Base-by-base conservation (phyloP, 176 grass and related monocot species). In the Eleusine coracana region DNA sequence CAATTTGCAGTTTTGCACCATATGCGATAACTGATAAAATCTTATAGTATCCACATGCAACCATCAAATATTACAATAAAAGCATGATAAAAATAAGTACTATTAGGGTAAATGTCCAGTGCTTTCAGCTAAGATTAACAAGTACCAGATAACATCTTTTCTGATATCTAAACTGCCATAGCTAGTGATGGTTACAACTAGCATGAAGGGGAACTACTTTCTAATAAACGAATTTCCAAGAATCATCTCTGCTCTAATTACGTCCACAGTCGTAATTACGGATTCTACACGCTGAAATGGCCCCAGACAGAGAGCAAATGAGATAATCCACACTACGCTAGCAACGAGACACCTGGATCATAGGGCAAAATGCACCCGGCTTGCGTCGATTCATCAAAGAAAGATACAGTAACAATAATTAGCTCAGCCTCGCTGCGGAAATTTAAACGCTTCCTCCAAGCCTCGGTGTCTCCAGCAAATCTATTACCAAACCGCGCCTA, bases 351-450 rank as follows among this genome's bases (percentile, higher is more conserved):
- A 31, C 58, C 39, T 40, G 21, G 3, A 31, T 4, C 67, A 5
- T 10, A 86, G 4, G 73, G n/a, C 2, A 44, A 39, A 44, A 16
- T 44, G 39, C 58, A 49, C 34, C 48, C 67, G 23, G 9, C 37
- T 42, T 29, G 3, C 21, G 31, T 23, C 52, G 73, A 90, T 73
- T 67, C 65, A 29, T 3, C 14, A 38, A 16, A 78, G 34, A 41
- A 41, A 44, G 60, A 14, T 20, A 27, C 10, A 3, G 27, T 16
- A 80, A 25, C 3, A 64, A 38, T 3, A 83, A 66, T 79, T 58
- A 72, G 65, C 68, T 68, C 45, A 38, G 25, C 37, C 31, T 50
- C 80, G 7, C 76, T 63, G 39, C 28, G 71, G 20, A 49, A 83
- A 41, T 71, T 51, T 69, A 15, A 80, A 64, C 58, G 64, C 10